Percentiles rank a stretch among this genome's conserved stretches.
These are phyloP conservation scores for Tetratostichococcus sp. DNA, from an alignment of 139 green algal species.

Conservation along the genomic window DNA sequence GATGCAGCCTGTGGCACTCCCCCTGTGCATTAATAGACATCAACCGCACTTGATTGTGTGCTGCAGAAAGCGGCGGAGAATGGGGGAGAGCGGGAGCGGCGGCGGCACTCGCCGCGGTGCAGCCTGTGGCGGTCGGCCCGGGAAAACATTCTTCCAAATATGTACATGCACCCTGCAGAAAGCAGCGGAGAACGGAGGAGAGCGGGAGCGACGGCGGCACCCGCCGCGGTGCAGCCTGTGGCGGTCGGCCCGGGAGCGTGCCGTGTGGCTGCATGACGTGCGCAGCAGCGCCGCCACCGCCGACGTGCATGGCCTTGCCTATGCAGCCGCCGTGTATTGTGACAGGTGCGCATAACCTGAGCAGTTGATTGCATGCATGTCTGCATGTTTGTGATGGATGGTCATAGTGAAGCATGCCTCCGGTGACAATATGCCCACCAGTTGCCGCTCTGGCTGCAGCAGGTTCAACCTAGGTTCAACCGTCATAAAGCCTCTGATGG, in stretches of 20 bases:
- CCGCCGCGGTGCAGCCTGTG: slow-evolving; percentile 17
- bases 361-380: too few relatives aligned
- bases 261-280: slow-evolving; percentile 27
- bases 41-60: too few relatives aligned
- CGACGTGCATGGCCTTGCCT: slow-evolving; percentile 4
- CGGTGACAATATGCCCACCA: too few relatives aligned
- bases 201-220: neutral
- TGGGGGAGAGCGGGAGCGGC: too few relatives aligned
- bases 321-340: slow-evolving; percentile 22
- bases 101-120: too few relatives aligned
- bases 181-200: neutral
- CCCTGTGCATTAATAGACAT: neutral
- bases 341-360: slow-evolving; percentile 14
- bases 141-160: neutral
- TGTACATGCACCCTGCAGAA: neutral
- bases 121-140: slow-evolving; percentile 26
- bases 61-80: too few relatives aligned
- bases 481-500: too few relatives aligned
- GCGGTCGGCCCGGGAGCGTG: slow-evolving; percentile 30
- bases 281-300: neutral
- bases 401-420: too few relatives aligned
- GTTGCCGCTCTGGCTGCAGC: too few relatives aligned
- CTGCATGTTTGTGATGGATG: too few relatives aligned
- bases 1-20: slow-evolving; percentile 19
- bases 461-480: too few relatives aligned